Conservation (phyloP, 1,284 basidiomycete genomes). For the Austroboletus novae-zelandiae region DNA sequence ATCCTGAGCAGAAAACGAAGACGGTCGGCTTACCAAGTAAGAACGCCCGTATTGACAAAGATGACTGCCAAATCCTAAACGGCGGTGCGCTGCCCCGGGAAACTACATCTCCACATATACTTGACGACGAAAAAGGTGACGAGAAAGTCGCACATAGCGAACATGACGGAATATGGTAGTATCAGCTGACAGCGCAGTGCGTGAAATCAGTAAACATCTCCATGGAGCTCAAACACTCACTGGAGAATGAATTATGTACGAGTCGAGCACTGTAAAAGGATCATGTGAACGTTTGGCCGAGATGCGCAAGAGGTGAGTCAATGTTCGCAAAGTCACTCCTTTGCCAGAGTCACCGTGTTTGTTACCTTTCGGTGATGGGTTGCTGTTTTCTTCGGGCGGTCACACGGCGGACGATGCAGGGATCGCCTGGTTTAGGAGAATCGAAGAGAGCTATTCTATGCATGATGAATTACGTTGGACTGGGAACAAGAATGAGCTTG, state of each 20-base stretch:
- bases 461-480: too few relatives aligned
- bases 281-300: not conserved
- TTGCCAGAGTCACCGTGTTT: too few relatives aligned
- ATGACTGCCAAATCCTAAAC: conserved; percentile 4
- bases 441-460: too few relatives aligned
- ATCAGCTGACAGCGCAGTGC: not conserved
- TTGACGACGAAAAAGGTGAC: conserved; percentile 1
- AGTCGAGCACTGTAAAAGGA: not conserved
- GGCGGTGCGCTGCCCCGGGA: not conserved
- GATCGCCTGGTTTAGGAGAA: too few relatives aligned
- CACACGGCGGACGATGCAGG: too few relatives aligned
- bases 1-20: not conserved
- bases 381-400: too few relatives aligned
- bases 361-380: too few relatives aligned
- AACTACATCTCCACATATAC: conserved; percentile 3
- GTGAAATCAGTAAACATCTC: not conserved
- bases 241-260: not conserved
- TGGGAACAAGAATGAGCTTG: too few relatives aligned
- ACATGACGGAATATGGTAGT: not conserved
- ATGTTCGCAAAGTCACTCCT: not conserved
- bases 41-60: conserved; percentile 2
- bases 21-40: not conserved
- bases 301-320: not conserved
- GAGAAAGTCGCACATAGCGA: not conserved
- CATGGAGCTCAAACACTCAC: not conserved